Percentiles rank a stretch among this genome's conserved stretches.
Conservation (phyloP, 495 filamentous ascomycete genomes). For the Xylona heveae region DNA sequence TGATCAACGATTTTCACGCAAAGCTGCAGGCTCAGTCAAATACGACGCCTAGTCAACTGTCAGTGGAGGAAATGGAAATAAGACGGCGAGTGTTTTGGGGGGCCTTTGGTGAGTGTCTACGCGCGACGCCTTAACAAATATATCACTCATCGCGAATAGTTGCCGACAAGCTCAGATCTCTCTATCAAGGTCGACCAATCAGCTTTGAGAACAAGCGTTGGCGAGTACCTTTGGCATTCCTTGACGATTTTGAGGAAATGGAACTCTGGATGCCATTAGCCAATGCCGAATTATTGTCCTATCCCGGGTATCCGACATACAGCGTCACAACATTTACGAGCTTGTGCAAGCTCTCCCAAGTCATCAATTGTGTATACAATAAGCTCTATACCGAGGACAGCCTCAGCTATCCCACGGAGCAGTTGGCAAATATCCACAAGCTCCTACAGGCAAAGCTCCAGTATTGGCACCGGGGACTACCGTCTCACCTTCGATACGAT, state of each 20-base stretch:
- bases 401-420: constrained; percentile 6
- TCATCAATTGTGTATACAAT: constrained; percentile 10
- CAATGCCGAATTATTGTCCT: not conserved
- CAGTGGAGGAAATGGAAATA: constrained; percentile 22
- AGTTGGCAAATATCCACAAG: constrained; percentile 6
- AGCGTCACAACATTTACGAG: constrained; percentile 12
- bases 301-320: constrained; percentile 6
- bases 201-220: not conserved
- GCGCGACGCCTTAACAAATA: not conserved
- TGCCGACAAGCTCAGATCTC: constrained; percentile 3
- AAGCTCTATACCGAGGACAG: constrained; percentile 11
- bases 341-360: constrained; percentile 11
- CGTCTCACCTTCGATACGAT: constrained; percentile 5
- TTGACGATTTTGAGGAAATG: constrained; percentile 15
- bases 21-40: constrained; percentile 12
- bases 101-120: constrained; percentile 17
- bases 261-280: constrained; percentile 14
- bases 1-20: constrained; percentile 25
- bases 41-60: constrained; percentile 2
- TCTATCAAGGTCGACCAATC: constrained; percentile 5
- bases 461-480: constrained; percentile 7
- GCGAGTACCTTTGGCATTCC: constrained; percentile 3
- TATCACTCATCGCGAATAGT: not conserved
- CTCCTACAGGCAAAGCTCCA: constrained; percentile 6
- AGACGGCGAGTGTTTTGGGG: constrained; percentile 21